phyloP scores from a whole-genome alignment of 805 yeast genomes.

The Myxozyma monticola region DNA sequence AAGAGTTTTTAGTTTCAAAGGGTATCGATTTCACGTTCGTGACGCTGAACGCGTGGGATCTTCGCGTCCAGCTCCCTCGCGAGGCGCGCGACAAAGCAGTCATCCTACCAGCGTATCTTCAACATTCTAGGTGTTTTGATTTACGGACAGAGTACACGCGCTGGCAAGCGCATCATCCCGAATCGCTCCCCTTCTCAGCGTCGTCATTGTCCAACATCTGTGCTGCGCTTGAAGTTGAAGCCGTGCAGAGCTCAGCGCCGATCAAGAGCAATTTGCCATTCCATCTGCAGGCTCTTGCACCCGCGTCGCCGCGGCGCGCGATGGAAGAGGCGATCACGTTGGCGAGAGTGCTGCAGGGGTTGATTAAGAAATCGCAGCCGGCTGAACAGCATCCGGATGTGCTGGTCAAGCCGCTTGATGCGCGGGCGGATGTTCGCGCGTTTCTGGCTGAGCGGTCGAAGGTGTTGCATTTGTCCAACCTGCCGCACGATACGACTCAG shows the following conservation, averaged over 20 bases:
- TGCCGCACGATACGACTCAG: slow-evolving; percentile 85
- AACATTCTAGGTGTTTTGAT: slow-evolving; percentile 75
- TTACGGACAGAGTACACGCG: slow-evolving; percentile 68
- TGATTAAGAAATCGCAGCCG: slow-evolving; percentile 51
- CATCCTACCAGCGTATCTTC: slow-evolving; percentile 69
- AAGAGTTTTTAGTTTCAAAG: slow-evolving; percentile 44
- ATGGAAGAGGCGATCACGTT: slow-evolving; percentile 49
- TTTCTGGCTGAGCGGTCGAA: slow-evolving; percentile 72
- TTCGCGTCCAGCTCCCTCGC: slow-evolving; percentile 74
- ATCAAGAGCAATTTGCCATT: slow-evolving; percentile 31
- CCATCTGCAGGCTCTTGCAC: slow-evolving; percentile 34
- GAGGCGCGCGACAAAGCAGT: slow-evolving; percentile 79
- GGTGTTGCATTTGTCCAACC: slow-evolving; percentile 74
- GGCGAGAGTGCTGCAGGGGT: slow-evolving; percentile 47
- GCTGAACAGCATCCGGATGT: slow-evolving; percentile 53
- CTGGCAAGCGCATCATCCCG: slow-evolving; percentile 69
- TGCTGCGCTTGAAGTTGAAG: slow-evolving; percentile 50
- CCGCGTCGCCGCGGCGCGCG: slow-evolving; percentile 47
- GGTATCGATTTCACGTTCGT: slow-evolving; percentile 62
- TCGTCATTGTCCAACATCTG: slow-evolving; percentile 43
- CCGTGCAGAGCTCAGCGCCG: slow-evolving; percentile 33
- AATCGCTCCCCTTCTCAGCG: slow-evolving; percentile 39
- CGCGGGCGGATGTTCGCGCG: slow-evolving; percentile 66
- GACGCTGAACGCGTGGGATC: slow-evolving; percentile 64
- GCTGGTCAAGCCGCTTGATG: slow-evolving; percentile 72